Evolutionary conservation across 2,329 filamentous ascomycete genomes (phyloP).

Genomic region (Ophiostoma montium): DNA sequence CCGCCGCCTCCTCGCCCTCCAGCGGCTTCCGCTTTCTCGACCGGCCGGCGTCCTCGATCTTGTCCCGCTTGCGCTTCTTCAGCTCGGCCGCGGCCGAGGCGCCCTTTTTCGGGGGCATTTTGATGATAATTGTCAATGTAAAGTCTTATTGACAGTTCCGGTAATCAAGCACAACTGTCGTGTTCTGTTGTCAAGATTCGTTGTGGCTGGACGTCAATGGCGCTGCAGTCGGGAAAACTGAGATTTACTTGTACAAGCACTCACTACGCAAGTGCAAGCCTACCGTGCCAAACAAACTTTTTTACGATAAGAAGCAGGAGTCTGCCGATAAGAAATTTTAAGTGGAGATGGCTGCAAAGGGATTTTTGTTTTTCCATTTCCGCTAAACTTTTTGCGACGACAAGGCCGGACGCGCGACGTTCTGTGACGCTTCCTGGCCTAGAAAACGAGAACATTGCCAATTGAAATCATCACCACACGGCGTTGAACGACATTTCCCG

Average conservation of each 20-base stretch:
- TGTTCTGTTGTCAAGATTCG: neutral
- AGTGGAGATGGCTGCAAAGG: neutral
- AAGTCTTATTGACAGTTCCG: neutral
- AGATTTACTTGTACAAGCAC: neutral
- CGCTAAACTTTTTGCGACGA: constrained; percentile 9
- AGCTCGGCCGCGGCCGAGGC: constrained; percentile 17
- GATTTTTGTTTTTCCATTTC: constrained; percentile 9
- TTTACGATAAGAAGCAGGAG: constrained; percentile 11
- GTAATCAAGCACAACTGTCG: neutral
- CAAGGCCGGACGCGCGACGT: neutral
- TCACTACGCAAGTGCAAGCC: neutral
- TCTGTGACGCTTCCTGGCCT: neutral
- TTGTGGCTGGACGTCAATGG: neutral
- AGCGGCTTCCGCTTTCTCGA: constrained; percentile 12
- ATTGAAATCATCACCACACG: no score
- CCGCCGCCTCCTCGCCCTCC: neutral
- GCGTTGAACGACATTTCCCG: no score
- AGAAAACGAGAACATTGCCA: neutral
- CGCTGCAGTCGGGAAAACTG: neutral
- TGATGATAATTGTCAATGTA: neutral
- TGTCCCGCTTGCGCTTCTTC: constrained; percentile 22
- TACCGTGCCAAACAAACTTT: constrained; percentile 9
- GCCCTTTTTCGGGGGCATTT: constrained; percentile 13
- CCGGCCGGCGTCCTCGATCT: constrained; percentile 16
- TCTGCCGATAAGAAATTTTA: constrained; percentile 12